Conservation (phyloP, 768 basidiomycete species). For the Tulasnella sp. region DNA sequence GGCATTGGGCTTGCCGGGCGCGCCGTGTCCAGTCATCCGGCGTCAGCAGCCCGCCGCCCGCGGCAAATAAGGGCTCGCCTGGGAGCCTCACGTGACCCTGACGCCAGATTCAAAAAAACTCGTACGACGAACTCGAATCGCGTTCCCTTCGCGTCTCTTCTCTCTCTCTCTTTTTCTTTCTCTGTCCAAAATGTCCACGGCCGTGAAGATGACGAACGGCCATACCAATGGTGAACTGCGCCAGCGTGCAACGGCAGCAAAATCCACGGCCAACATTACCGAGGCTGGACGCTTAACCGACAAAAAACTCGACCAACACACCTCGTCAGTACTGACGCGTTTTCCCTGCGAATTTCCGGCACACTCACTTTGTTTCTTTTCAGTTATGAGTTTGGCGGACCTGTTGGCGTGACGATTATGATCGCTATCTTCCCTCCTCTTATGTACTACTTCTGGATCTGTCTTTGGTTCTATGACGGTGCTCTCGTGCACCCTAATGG, state of each 20-base stretch:
- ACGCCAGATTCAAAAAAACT: neutral
- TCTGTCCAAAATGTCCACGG: neutral
- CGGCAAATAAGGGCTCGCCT: neutral
- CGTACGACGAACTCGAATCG: neutral
- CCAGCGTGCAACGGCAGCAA: neutral
- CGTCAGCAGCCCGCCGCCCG: neutral
- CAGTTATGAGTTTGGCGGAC: slow-evolving; percentile 96
- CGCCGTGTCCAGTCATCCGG: neutral
- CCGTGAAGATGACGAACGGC: neutral
- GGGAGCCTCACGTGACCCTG: neutral
- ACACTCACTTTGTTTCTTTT: neutral
- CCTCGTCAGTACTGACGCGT: neutral
- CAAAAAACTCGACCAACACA: neutral
- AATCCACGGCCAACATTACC: neutral
- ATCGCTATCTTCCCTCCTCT: slow-evolving; percentile 90
- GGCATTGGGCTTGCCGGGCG: neutral
- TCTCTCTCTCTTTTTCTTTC: neutral
- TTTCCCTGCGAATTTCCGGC: neutral
- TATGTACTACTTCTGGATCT: slow-evolving; percentile 99
- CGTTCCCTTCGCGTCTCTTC: neutral
- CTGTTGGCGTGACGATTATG: slow-evolving; percentile 82
- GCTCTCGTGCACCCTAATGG: slow-evolving; percentile 62
- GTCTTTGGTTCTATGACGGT: slow-evolving; percentile 93
- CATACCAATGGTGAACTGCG: neutral
- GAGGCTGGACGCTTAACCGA: neutral